Conservation (phyloP, 352 stramenopile genomes). For the Globisporangium recalcitrans region DNA sequence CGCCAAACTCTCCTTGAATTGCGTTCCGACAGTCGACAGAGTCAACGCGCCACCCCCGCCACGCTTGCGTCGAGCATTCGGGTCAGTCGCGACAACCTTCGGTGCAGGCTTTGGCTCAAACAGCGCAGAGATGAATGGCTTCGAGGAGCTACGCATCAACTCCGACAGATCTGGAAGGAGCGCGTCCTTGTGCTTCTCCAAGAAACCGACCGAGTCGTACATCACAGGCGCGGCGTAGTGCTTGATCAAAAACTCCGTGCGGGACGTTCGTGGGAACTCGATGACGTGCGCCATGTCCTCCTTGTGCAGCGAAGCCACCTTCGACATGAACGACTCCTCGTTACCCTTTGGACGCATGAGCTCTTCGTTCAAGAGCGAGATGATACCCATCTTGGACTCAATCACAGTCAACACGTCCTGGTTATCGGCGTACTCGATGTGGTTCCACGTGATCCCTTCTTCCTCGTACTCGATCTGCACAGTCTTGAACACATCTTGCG, state of each 20-base stretch:
- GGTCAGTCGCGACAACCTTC: slow-evolving; percentile 26
- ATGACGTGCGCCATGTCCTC: slow-evolving; percentile 82
- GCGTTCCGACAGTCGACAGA: slow-evolving; percentile 72
- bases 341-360: slow-evolving; percentile 84
- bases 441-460: slow-evolving; percentile 88
- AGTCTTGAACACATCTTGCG: slow-evolving; percentile 88
- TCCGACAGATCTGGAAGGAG: slow-evolving; percentile 92
- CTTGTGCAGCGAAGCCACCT: slow-evolving; percentile 78
- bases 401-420: slow-evolving; percentile 85
- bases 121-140: slow-evolving; percentile 63
- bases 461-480: slow-evolving; percentile 96
- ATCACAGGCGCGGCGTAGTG: slow-evolving; percentile 94
- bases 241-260: slow-evolving; percentile 91
- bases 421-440: slow-evolving; percentile 91
- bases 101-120: slow-evolving; percentile 65
- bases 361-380: slow-evolving; percentile 89
- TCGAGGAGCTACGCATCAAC: slow-evolving; percentile 73
- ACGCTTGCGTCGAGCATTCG: slow-evolving; percentile 43
- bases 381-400: slow-evolving; percentile 85
- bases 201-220: slow-evolving; percentile 92
- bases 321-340: slow-evolving; percentile 83
- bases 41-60: slow-evolving; percentile 49
- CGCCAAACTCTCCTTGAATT: slow-evolving; percentile 93
- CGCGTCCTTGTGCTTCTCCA: slow-evolving; percentile 96
- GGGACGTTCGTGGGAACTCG: slow-evolving; percentile 76